Conservation (phyloP, 1,284 basidiomycete genomes). For the Trichosporon ovoides region DNA sequence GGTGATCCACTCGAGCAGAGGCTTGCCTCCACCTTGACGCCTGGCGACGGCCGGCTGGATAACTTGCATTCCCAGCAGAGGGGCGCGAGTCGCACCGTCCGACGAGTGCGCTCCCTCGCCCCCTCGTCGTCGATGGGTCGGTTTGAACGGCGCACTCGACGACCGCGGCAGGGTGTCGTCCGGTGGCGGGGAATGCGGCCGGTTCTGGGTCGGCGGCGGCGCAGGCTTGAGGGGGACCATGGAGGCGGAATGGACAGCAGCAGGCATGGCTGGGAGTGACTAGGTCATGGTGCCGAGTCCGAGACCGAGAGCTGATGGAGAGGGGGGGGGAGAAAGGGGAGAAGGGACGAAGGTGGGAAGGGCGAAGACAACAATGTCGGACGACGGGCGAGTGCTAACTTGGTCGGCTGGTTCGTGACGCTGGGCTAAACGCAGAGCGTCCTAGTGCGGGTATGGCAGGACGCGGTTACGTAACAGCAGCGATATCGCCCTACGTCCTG, state of each 20-base stretch:
- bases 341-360: background rate
- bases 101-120: background rate
- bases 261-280: background rate
- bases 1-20: slow-evolving; percentile 85
- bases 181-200: slow-evolving; percentile 1
- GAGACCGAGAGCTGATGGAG: background rate
- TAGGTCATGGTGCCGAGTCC: background rate
- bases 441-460: no score
- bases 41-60: background rate
- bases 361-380: background rate
- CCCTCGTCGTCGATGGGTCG: background rate
- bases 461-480: no score
- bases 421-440: no score
- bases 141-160: background rate
- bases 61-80: background rate
- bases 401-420: no score
- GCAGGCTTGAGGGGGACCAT: slow-evolving; percentile 1
- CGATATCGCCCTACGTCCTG: no score
- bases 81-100: slow-evolving; percentile 1
- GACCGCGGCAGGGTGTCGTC: background rate
- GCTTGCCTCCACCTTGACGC: slow-evolving; percentile 52
- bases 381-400: no score
- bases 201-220: background rate
- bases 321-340: background rate
- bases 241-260: background rate